Percentiles rank a stretch among this genome's conserved stretches.
phyloP scores from a whole-genome alignment of 2,329 filamentous ascomycete species.

The Trichoderma brevicompactum region DNA sequence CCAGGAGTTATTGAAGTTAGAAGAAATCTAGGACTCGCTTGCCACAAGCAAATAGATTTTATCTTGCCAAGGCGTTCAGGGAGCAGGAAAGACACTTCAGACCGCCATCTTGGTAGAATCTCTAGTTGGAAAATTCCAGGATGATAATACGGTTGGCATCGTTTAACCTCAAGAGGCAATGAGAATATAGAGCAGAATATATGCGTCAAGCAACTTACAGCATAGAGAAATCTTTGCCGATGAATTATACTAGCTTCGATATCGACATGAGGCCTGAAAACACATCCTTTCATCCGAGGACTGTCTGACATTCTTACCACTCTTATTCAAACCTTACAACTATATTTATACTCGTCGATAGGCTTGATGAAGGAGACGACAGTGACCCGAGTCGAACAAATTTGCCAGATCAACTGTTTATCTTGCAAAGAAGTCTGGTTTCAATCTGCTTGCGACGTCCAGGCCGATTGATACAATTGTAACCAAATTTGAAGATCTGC shows the following conservation, averaged over 20 bases:
- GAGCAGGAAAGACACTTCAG: neutral
- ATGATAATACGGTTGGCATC: neutral
- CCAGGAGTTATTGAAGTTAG: neutral
- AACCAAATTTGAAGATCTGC: neutral
- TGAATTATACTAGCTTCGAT: neutral
- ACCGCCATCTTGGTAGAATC: neutral
- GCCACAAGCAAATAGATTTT: neutral
- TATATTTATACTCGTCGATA: constrained; percentile 20
- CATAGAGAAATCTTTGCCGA: neutral
- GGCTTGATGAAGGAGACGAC: constrained; percentile 11
- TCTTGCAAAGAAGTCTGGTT: neutral
- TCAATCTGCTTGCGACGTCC: constrained; percentile 17
- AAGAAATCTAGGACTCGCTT: neutral
- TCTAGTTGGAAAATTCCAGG: neutral
- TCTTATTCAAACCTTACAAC: neutral
- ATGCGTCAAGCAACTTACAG: constrained; percentile 19
- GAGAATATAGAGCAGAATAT: neutral
- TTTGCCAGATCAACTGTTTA: neutral
- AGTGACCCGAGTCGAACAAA: neutral
- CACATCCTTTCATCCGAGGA: neutral
- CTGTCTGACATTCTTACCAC: neutral
- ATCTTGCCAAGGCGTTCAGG: neutral
- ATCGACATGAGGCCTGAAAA: neutral
- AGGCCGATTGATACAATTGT: neutral
- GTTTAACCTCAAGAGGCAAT: neutral